Base-by-base conservation (phyloP, 2,329 filamentous ascomycete genomes). In the Penicillium hesseltinei region DNA sequence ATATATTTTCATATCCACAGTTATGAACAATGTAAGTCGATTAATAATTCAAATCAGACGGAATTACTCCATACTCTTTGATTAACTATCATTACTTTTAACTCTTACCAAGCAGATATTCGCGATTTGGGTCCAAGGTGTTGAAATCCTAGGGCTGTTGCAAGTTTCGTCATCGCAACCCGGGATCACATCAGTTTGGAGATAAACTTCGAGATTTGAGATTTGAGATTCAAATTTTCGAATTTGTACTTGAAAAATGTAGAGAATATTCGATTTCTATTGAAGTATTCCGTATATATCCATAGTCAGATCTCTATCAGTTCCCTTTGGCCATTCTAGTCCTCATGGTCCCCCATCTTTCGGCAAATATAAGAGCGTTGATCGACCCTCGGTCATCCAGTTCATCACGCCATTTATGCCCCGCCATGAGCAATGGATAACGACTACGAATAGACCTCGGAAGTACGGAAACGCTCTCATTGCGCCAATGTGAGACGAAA, bases 401-500 rank as follows among this genome's bases (percentile, higher is more conserved):
- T 44, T 52, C 10, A 71, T 69, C 70, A 72, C 70, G 70, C 61
- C 66, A 73, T 73, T 51, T 35, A 40, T 58, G 61, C 69, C 69
- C 70, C 70, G 68, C 68, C 61, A 66, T 69, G 64, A 65, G 68
- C 69, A 69, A 73, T 69, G 56, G 43, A 21, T 29, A 61, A 15
- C 17, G 60, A 25, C 45, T 48, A n/a, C 9, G 31, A 13, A 57
- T 2, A 54, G 56, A 29, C 54, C 61, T 19, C 40, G 39, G 27
- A 33, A 40, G 46, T 38, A 57, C 36, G 43, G 55, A 49, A 60
- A 58, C 40, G 49, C 52, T 38, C 44, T 38, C 10, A 62, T 52
- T 47, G 35, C 52, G 50, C 49, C 56, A 55, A 61, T 48, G 31
- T 23, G 58, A 52, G 57, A 42, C 33, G 45, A 38, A 39, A 56